Conservation (phyloP, 2,329 filamentous ascomycete genomes). For the Apiospora arundinis region DNA sequence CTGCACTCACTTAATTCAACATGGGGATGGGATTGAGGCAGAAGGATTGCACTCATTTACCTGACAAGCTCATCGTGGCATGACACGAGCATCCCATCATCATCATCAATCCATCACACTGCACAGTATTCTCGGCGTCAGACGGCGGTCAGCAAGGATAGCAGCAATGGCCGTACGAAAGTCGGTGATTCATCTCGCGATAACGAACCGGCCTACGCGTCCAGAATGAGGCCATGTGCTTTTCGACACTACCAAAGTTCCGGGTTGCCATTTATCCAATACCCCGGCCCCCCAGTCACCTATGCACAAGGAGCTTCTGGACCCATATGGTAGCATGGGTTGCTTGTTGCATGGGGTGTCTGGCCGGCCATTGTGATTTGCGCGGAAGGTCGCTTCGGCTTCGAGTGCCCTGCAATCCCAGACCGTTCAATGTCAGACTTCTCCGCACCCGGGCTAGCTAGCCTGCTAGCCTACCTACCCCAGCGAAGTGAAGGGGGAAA, state of each 20-base stretch:
- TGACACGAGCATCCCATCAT: not conserved
- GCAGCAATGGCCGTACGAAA: no score
- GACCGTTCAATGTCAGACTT: not conserved
- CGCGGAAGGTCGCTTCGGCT: slow-evolving; percentile 1
- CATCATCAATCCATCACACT: not conserved
- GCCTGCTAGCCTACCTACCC: not conserved
- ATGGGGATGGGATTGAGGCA: not conserved
- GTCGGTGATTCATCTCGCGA: no score
- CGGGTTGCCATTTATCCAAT: slow-evolving; percentile 11
- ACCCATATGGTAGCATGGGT: slow-evolving; percentile 3
- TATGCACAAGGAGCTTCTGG: slow-evolving; percentile 1
- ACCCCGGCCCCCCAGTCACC: not conserved
- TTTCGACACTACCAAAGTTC: not conserved
- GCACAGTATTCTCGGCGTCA: not conserved
- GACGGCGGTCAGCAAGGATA: not conserved
- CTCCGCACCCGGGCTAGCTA: not conserved
- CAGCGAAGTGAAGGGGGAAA: not conserved
- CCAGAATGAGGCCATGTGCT: not conserved
- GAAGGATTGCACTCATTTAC: not conserved
- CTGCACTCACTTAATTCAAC: not conserved
- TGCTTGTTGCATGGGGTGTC: not conserved
- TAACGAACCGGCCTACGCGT: not conserved
- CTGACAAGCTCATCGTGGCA: not conserved
- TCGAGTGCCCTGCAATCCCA: slow-evolving; percentile 4
- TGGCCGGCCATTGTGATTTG: not conserved